A percentile compares a stretch with the other conserved stretches of the same genome.
These are phyloP conservation scores for Leishmania major DNA, from an alignment of 208 protist genomes.

Conservation along the genomic window DNA sequence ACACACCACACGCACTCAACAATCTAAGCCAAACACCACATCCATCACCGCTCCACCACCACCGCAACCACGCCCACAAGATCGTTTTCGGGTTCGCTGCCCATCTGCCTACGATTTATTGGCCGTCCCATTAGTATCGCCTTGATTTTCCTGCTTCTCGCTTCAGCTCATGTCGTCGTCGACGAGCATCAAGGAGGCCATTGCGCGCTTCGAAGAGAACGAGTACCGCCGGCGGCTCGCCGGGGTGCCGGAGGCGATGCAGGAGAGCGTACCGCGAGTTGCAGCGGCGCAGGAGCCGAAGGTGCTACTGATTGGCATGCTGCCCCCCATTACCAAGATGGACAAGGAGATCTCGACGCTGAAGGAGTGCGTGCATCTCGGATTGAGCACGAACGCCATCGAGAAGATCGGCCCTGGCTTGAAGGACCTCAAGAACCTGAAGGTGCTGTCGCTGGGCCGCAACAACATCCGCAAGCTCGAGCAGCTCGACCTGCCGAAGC, in stretches of 20 bases:
- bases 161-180: conserved; percentile 37
- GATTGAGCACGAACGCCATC: conserved; percentile 95
- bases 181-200: conserved; percentile 84
- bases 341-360: conserved; percentile 90
- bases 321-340: conserved; percentile 95
- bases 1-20: not conserved
- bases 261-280: conserved; percentile 59
- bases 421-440: conserved; percentile 91
- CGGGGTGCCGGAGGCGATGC: conserved; percentile 50
- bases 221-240: conserved; percentile 65
- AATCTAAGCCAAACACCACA: not conserved
- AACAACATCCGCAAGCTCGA: conserved; percentile 96
- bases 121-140: not conserved
- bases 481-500: conserved; percentile 92
- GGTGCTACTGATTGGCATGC: conserved; percentile 87
- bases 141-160: not conserved
- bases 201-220: conserved; percentile 74
- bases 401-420: conserved; percentile 94
- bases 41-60: not conserved
- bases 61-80: not conserved
- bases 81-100: not conserved
- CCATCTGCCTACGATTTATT: not conserved
- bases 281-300: conserved; percentile 81
- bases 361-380: conserved; percentile 89
- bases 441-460: conserved; percentile 93